Evolutionary conservation across 768 basidiomycete species (phyloP).

Genomic region (Leucosporidium scottii): DNA sequence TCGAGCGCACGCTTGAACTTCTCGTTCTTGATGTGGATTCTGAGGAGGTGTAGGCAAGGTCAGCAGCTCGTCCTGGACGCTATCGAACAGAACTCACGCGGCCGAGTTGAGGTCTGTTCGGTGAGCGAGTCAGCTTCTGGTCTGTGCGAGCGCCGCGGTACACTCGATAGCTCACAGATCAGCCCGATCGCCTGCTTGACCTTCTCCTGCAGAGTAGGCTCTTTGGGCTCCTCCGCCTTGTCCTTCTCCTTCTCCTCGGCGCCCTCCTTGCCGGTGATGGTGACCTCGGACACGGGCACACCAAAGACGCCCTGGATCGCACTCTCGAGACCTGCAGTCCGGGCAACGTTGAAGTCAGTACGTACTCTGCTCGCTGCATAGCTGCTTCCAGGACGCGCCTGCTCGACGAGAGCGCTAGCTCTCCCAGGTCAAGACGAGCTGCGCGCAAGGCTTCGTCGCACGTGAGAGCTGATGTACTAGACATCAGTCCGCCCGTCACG

Average conservation of each 20-base stretch:
- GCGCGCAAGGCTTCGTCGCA: too few species aligned
- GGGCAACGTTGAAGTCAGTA: neutral
- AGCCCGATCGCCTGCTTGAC: conserved; percentile 6
- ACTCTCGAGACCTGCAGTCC: neutral
- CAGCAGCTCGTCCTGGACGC: too few species aligned
- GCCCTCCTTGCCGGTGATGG: neutral
- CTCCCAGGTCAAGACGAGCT: neutral
- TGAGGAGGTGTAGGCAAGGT: neutral
- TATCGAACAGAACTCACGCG: neutral
- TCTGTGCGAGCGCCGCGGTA: neutral
- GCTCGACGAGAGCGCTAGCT: neutral
- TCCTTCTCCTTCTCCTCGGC: neutral
- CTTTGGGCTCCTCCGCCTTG: neutral
- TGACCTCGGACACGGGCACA: neutral
- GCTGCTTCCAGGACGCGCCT: neutral
- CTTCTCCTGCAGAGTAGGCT: neutral
- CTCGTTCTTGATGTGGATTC: conserved; percentile 19
- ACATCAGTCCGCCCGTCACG: neutral
- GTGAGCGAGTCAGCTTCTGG: neutral
- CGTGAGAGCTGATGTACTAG: neutral
- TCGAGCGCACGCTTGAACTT: conserved; percentile 21
- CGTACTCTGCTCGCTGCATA: neutral
- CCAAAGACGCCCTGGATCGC: neutral
- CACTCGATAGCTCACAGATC: neutral
- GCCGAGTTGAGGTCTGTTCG: neutral